Evolutionary conservation across 148 eudicot genomes (phyloP), one percentile per base, ranked within the genome.

Genomic region (Oxyria digyna): DNA sequence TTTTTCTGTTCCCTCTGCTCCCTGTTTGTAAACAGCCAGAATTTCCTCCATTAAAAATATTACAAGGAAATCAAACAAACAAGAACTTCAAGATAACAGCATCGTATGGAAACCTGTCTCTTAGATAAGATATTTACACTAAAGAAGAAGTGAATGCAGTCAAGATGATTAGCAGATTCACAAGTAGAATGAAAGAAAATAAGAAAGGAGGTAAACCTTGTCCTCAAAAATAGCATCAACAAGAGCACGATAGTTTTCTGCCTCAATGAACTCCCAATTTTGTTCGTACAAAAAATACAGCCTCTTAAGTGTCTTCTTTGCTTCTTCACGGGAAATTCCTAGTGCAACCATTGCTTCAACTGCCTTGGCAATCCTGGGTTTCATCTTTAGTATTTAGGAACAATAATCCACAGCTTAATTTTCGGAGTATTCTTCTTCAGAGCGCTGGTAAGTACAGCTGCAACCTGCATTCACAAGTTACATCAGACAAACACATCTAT

Each of bases 181-280:
- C 18, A 57, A 57, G 29, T 27, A 26, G 64, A 57, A 31, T 27
- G 64, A 24, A 57, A 27, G 14, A 8, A 45, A 67, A 27, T 23
- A 68, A 32, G 13, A 50, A 72, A 87, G 86, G 86, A 81, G 38
- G 20, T 77, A 78, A 12, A 79, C 80, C 55, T 67, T 75, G 35
- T 21, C 17, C 41, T 90, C 93, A 67, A 90, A 84, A 67, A 90
- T 82, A 42, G 94, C 89, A 81, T 87, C 93, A 70, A 77, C 80
- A 73, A 90, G 88, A 43, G 67, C 78, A 46, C 86, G 83, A 63
- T 82, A 87, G 62, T 87, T 79, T 31, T 84, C 85, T 13, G 78
- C 85, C 69, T 87, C 88, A 20, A 87, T 84, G 67, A 87, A 82
- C 45, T 80, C 85, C 94, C 93, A 90, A 6, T 85, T 81, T 37